Percentiles rank a stretch among this genome's conserved stretches.
phyloP scores from a whole-genome alignment of 495 filamentous ascomycete genomes.

The Podospora comata region DNA sequence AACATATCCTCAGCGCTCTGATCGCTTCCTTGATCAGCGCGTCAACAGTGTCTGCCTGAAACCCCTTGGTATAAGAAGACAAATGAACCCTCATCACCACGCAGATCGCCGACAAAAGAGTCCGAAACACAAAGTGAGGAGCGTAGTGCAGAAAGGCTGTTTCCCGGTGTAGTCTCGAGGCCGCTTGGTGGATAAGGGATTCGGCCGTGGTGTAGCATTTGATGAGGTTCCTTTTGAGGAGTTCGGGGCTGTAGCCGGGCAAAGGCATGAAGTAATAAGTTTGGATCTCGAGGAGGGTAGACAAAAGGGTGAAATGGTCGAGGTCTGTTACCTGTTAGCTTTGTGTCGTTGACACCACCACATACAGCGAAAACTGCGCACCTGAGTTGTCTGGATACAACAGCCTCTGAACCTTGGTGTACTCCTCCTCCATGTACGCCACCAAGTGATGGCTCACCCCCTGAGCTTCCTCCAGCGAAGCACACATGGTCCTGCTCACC shows the following conservation, averaged over 20 bases:
- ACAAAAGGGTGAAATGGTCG: conserved; percentile 40
- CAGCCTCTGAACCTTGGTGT: conserved; percentile 37
- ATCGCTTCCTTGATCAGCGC: conserved; percentile 26
- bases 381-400: conserved; percentile 44
- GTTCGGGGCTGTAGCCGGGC: conserved; percentile 32
- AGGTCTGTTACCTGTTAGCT: conserved; percentile 27
- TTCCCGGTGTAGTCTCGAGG: conserved; percentile 32
- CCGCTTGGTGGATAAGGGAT: conserved; percentile 29
- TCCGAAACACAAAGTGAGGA: conserved; percentile 42
- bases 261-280: conserved; percentile 46
- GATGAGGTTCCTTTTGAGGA: conserved; percentile 41
- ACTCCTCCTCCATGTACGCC: conserved; percentile 44
- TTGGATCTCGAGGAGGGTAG: conserved; percentile 45
- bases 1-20: conserved; percentile 24
- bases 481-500: conserved; percentile 39
- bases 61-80: conserved; percentile 32
- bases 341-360: background rate
- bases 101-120: conserved; percentile 35
- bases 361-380: conserved; percentile 7
- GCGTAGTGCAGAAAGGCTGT: conserved; percentile 38
- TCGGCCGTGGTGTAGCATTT: conserved; percentile 42
- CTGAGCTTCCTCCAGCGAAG: conserved; percentile 39
- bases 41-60: conserved; percentile 23
- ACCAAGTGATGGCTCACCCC: conserved; percentile 42
- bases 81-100: conserved; percentile 42